Base-by-base conservation (phyloP, 2,329 filamentous ascomycete genomes). In the Massarina eburnea region DNA sequence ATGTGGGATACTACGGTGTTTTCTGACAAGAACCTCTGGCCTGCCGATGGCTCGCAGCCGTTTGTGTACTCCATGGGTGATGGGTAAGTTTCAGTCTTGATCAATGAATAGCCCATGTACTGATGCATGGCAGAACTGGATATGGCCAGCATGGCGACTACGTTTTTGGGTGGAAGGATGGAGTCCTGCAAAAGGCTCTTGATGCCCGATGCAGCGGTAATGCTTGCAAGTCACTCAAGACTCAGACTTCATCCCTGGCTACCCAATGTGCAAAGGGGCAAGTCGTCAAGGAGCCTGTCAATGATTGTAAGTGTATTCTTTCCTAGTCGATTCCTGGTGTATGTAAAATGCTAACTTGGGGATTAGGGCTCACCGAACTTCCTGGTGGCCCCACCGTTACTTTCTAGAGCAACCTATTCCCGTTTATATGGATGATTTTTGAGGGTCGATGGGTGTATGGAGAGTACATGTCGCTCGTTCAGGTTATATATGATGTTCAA, bases 81-180 rank as follows among this genome's bases (percentile, higher is more conserved):
- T 71, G 76, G 46, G 53, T 57, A 41, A 45, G 54, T 45, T 6
- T 18, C 18, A 3, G 9, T 33, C 21, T n/a, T 20, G 15, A n/a
- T 14, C 6, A 34, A n/a, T 35, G n/a, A 21, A 14, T 24, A 21
- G 5, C 20, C 10, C 10, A 39, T 12, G 21, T 39, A 15, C 37
- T 45, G 12, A 39, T 10, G 32, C n/a, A 3, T 26, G 4, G 15
- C 15, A 68, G 52, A 3, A 59, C 57, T 29, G 58, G 58, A n/a
- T 62, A 59, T 26, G 57, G 58, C 1, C 55, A 61, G 24, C 57
- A 62, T 15, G 57, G 57, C 2, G 57, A 62, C 37, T 62, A 60
- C 26, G 21, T 62, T 18, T 59, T 59, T 58, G 76, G 76, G 39
- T 78, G 76, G 76, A 73, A 78, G 61, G 73, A 67, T 42, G 67